These are phyloP conservation scores for Sporothrix globosa DNA, from an alignment of 2,329 filamentous ascomycete genomes.

Conservation along the genomic window DNA sequence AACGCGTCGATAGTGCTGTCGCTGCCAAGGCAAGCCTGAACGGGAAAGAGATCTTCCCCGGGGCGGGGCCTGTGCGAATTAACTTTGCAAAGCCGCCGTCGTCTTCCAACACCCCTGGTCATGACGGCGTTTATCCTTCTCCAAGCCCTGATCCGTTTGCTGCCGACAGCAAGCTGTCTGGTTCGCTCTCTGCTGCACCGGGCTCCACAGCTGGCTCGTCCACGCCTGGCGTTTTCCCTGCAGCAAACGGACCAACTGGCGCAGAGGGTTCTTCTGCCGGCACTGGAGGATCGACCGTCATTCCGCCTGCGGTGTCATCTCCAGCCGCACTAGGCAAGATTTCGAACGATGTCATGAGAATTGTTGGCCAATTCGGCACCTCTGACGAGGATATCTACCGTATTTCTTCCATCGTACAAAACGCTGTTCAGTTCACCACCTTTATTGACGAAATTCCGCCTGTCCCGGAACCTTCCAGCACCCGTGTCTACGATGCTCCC, in stretches of 20 bases:
- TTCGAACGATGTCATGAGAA: conserved; percentile 78
- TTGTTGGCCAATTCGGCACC: conserved; percentile 87
- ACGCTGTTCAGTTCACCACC: conserved; percentile 71
- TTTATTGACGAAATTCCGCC: conserved; percentile 86
- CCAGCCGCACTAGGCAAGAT: conserved; percentile 77
- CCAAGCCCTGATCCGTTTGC: conserved; percentile 86
- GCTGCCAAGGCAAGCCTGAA: conserved; percentile 87
- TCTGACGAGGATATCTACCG: conserved; percentile 73
- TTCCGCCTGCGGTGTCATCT: conserved; percentile 56
- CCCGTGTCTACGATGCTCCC: conserved; percentile 87
- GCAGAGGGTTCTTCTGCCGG: conserved; percentile 34
- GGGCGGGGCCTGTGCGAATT: conserved; percentile 90
- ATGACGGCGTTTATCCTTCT: conserved; percentile 84
- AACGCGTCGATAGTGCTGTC: conserved; percentile 86
- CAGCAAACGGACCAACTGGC: conserved; percentile 39
- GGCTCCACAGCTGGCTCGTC: conserved; percentile 41
- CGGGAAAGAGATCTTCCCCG: conserved; percentile 97
- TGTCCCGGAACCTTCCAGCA: conserved; percentile 84
- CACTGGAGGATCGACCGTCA: conserved; percentile 36
- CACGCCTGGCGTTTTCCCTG: not conserved
- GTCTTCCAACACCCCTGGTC: conserved; percentile 83
- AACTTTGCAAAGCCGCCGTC: conserved; percentile 97
- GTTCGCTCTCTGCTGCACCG: conserved; percentile 39
- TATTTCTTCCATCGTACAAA: conserved; percentile 74
- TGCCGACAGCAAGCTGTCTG: conserved; percentile 45